These are phyloP conservation scores for Fomitiporia mediterranea DNA, from an alignment of 1,284 basidiomycete species.

Conservation along the genomic window DNA sequence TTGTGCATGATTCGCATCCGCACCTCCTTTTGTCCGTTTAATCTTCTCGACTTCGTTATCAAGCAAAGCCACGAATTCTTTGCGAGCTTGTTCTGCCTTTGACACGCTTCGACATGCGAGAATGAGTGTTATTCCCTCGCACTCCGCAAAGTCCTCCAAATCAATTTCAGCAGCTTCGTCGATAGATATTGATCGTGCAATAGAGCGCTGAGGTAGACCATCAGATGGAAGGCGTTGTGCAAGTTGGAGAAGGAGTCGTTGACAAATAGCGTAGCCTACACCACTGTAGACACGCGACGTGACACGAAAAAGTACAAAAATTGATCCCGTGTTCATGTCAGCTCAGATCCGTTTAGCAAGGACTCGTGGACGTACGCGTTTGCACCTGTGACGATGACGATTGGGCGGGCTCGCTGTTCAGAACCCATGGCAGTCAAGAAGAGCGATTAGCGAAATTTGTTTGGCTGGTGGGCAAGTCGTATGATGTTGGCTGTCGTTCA, in stretches of 20 bases:
- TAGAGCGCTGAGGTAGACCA: conserved; percentile 38
- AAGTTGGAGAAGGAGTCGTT: conserved; percentile 72
- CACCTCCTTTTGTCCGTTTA: conserved; percentile 26
- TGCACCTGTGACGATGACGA: conserved; percentile 64
- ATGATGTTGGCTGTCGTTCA: no score
- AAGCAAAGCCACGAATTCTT: conserved; percentile 47
- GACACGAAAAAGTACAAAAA: not conserved
- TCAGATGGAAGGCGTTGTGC: conserved; percentile 47
- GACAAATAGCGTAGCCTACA: conserved; percentile 78
- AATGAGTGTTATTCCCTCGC: conserved; percentile 67
- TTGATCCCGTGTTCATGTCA: no score
- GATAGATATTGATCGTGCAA: conserved; percentile 9
- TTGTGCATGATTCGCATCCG: conserved; percentile 31
- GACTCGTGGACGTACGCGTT: conserved; percentile 46
- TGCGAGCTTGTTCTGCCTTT: conserved; percentile 60
- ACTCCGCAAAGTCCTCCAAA: conserved; percentile 24
- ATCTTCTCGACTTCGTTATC: conserved; percentile 47
- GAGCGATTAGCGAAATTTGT: no score
- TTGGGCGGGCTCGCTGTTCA: conserved; percentile 33
- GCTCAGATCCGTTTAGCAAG: not conserved
- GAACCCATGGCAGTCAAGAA: no score
- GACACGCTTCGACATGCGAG: conserved; percentile 74
- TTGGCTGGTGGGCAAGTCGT: no score
- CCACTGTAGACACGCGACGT: conserved; percentile 48
- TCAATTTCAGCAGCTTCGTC: not conserved